Evolutionary conservation across 371 early-diverging fungal species (phyloP).

Genomic region (Lichtheimia ornata): DNA sequence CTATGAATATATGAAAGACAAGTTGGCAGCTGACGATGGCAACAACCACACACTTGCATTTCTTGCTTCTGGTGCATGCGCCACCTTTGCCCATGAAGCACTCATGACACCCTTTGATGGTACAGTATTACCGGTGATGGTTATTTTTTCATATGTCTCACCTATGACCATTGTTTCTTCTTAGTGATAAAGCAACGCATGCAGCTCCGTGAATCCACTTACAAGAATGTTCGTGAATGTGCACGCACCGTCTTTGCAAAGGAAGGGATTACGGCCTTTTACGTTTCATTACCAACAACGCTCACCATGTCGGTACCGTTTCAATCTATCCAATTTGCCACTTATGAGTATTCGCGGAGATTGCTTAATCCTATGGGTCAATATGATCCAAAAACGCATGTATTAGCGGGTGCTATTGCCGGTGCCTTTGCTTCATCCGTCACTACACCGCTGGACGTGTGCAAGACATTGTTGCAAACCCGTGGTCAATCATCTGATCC

Average conservation of each 20-base stretch:
- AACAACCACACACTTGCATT: conserved; percentile 69
- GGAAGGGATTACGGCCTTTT: conserved; percentile 89
- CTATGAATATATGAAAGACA: conserved; percentile 87
- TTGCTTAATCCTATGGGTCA: conserved; percentile 71
- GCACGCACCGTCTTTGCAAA: conserved; percentile 60
- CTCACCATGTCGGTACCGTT: conserved; percentile 91
- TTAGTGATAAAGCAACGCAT: conserved; percentile 94
- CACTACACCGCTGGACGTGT: conserved; percentile 93
- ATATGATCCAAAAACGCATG: conserved; percentile 88
- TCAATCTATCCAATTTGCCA: conserved; percentile 88
- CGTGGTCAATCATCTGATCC: conserved; percentile 73
- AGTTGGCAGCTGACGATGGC: conserved; percentile 41
- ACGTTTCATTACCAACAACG: conserved; percentile 92
- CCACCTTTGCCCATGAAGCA: conserved; percentile 87
- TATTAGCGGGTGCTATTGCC: conserved; percentile 86
- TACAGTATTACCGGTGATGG: conserved; percentile 20
- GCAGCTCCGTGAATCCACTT: conserved; percentile 78
- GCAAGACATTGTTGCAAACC: conserved; percentile 92
- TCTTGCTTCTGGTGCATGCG: conserved; percentile 86
- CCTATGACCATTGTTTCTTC: not conserved
- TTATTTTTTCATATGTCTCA: conserved; percentile 37
- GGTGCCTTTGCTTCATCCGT: conserved; percentile 88
- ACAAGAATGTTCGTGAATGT: conserved; percentile 71
- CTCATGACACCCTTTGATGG: conserved; percentile 96
- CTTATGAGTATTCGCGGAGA: conserved; percentile 84